A percentile compares a stretch with the other conserved stretches of the same genome.
Evolutionary conservation across 2,329 filamentous ascomycete genomes (phyloP).

Genomic region (Hirsutella minnesotensis): DNA sequence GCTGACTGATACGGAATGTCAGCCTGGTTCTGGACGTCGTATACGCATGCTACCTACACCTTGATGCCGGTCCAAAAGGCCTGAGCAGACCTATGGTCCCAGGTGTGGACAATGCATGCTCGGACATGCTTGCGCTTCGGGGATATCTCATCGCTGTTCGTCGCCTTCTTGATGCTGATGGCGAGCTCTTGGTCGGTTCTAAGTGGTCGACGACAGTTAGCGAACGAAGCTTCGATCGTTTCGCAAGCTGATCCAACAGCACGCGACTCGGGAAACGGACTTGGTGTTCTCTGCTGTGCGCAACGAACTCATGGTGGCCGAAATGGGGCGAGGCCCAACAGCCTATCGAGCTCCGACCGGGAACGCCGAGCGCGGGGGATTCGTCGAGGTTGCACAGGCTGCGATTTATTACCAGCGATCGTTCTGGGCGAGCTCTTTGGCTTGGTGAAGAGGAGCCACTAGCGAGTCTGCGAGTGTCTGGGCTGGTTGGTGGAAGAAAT

Average conservation of each 20-base stretch:
- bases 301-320: slow-evolving; percentile 16
- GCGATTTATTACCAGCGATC: too few relatives aligned
- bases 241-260: neutral
- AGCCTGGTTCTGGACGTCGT: slow-evolving; percentile 1
- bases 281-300: slow-evolving; percentile 24
- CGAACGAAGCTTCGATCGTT: neutral
- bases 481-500: too few relatives aligned
- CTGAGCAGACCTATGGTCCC: slow-evolving; percentile 92
- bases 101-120: slow-evolving; percentile 95
- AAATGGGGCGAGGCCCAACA: slow-evolving; percentile 1
- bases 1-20: slow-evolving; percentile 49
- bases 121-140: slow-evolving; percentile 87
- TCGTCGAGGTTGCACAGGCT: too few relatives aligned
- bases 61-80: slow-evolving; percentile 99
- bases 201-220: too few relatives aligned
- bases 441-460: too few relatives aligned
- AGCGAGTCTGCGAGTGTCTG: too few relatives aligned
- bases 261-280: slow-evolving; percentile 10
- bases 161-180: slow-evolving; percentile 61
- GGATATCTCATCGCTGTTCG: slow-evolving; percentile 54
- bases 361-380: neutral
- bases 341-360: slow-evolving; percentile 1
- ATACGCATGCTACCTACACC: slow-evolving; percentile 55
- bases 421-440: too few relatives aligned
- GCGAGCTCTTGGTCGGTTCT: slow-evolving; percentile 59